These are phyloP conservation scores for Populus trichocarpa DNA, from an alignment of 441 rosid genomes.

Conservation along the genomic window DNA sequence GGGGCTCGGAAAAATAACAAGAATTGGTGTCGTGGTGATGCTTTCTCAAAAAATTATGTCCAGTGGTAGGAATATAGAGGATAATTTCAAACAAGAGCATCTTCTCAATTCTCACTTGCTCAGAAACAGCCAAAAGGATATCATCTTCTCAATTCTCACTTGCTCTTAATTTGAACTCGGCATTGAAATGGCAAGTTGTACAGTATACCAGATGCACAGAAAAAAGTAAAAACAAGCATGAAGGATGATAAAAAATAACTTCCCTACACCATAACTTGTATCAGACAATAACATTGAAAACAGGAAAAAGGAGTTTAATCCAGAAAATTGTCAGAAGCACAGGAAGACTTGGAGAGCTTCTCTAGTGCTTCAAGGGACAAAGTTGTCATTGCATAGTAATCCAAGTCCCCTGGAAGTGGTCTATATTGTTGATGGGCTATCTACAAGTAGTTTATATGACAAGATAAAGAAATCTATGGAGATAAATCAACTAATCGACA, in stretches of 20 bases:
- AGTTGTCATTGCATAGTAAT: slow-evolving; percentile 79
- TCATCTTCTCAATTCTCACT: too few relatives aligned
- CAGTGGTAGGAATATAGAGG: neutral
- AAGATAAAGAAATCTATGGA: too few relatives aligned
- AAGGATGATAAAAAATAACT: neutral
- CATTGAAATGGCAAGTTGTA: neutral
- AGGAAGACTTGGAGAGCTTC: slow-evolving; percentile 80
- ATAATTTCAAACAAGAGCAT: neutral
- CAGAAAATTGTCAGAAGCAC: too few relatives aligned
- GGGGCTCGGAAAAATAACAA: too few relatives aligned
- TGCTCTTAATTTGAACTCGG: neutral
- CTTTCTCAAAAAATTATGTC: neutral
- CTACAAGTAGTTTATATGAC: too few relatives aligned
- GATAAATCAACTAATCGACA: too few relatives aligned
- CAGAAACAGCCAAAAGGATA: neutral
- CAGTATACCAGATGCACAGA: neutral
- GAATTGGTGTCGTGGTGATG: too few relatives aligned
- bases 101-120: neutral
- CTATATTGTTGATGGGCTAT: too few relatives aligned
- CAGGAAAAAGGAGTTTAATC: too few relatives aligned
- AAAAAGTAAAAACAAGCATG: neutral
- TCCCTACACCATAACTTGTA: neutral
- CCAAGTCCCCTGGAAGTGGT: slow-evolving; percentile 14
- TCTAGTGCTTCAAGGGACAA: slow-evolving; percentile 90
- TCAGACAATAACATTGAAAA: neutral